These are phyloP conservation scores for Cordyceps farinosa DNA, from an alignment of 2,329 filamentous ascomycete genomes.

Conservation along the genomic window DNA sequence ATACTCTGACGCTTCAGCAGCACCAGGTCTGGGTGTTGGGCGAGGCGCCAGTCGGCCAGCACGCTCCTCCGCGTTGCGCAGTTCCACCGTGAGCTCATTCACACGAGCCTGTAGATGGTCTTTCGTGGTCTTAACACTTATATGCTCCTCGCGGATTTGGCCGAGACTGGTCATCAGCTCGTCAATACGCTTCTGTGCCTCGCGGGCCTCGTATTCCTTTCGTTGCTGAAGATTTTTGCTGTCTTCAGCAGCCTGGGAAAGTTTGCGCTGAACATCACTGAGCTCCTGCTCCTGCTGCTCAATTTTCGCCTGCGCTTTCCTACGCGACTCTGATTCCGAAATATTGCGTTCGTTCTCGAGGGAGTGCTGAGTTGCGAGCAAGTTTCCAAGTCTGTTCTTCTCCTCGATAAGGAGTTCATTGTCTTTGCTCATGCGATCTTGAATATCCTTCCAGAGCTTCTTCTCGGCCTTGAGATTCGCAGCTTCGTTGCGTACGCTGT, in stretches of 20 bases:
- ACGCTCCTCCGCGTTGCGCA: constrained; percentile 86
- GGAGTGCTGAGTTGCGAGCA: constrained; percentile 80
- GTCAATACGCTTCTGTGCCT: constrained; percentile 87
- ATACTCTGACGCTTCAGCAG: constrained; percentile 42
- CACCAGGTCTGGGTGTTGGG: constrained; percentile 59
- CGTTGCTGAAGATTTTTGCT: constrained; percentile 76
- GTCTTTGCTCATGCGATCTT: constrained; percentile 81
- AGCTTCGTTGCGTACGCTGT: constrained; percentile 86
- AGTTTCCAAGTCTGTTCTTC: constrained; percentile 74
- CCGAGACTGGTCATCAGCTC: constrained; percentile 79
- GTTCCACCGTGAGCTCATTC: constrained; percentile 82
- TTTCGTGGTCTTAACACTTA: constrained; percentile 78
- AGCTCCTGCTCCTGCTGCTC: constrained; percentile 80
- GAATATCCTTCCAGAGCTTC: constrained; percentile 89
- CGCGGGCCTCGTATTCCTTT: constrained; percentile 85
- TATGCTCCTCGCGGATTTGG: constrained; percentile 79
- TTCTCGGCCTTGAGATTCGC: constrained; percentile 94
- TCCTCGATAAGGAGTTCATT: constrained; percentile 83
- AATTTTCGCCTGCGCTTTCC: constrained; percentile 72
- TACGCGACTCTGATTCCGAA: constrained; percentile 73
- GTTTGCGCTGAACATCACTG: constrained; percentile 72
- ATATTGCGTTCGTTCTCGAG: constrained; percentile 90
- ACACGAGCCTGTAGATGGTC: constrained; percentile 88
- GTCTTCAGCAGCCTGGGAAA: constrained; percentile 79
- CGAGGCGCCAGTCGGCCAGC: constrained; percentile 77